Conservation (phyloP, 345 rosid genomes). For the Stellera chamaejasme region DNA sequence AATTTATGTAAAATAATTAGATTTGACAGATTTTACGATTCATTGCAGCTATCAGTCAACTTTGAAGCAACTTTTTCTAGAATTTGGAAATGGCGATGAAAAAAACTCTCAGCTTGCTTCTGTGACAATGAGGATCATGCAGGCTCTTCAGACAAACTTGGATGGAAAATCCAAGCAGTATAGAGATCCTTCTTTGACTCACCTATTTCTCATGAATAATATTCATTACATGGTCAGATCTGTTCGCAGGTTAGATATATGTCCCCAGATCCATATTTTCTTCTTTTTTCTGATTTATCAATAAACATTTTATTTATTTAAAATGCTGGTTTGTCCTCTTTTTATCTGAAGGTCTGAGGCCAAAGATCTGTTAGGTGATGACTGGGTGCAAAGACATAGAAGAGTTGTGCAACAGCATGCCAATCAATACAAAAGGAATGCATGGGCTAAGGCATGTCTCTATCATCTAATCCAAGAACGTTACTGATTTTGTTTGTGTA, state of each 20-base stretch:
- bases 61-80: constrained; percentile 94
- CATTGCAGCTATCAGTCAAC: constrained; percentile 85
- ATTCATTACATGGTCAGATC: constrained; percentile 99
- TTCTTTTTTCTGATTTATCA: not conserved
- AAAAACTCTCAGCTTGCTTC: constrained; percentile 69
- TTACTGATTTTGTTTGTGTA: no score
- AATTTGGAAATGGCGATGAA: constrained; percentile 63
- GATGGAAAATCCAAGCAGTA: constrained; percentile 97
- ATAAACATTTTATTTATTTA: not conserved
- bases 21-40: not conserved
- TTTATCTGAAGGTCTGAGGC: constrained; percentile 79
- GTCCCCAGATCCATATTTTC: not conserved
- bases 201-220: constrained; percentile 94
- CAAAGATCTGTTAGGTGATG: constrained; percentile 96
- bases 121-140: constrained; percentile 93
- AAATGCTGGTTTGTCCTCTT: constrained; percentile 6
- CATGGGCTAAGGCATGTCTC: constrained; percentile 73
- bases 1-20: not conserved
- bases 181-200: constrained; percentile 80
- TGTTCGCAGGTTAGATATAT: constrained; percentile 71
- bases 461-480: not conserved
- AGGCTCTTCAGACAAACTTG: constrained; percentile 97
- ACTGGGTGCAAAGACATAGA: constrained; percentile 97
- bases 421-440: constrained; percentile 89
- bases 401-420: constrained; percentile 98